Base-by-base conservation (phyloP, 1,139 yeast genomes). In the Geotrichum candidum region DNA sequence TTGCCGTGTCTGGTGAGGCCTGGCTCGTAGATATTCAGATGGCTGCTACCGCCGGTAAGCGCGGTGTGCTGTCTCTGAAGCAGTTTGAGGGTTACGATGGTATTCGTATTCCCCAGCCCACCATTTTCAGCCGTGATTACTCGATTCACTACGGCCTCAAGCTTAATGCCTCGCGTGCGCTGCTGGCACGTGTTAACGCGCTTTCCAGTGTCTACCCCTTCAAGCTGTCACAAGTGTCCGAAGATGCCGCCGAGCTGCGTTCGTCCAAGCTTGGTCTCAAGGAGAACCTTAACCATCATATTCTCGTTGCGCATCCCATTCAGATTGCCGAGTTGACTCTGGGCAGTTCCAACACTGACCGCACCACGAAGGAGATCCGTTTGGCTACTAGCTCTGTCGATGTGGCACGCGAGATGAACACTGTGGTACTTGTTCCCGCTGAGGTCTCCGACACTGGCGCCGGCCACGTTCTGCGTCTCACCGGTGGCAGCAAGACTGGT, bases 181-280 rank as follows among this genome's bases (percentile, higher is more conserved):
- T 92, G 62, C 79, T 92, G 68, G 80, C 85, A 53, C 83, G 83
- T 65, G 82, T 90, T 65, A 96, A 90, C 73, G 84, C 83, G 67
- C 75, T 79, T 54, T 83, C 86, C 70, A 89, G 97, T 27, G 98
- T 94, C 51, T 94, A 83, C 75, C 98, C 99, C 62, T 90, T 94
- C 80, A 92, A 91, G 76, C 80, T 92, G 66, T 71, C 77, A 13
- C 72, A 72, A 56, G 65, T 75, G 5, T 67, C 71, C 25, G 68
- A 65, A 51, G 63, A 63, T 50, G 63, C 65, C 18, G 61, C 66
- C 7, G 72, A 71, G 58, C 63, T 72, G 52, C 68, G 70, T 57
- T 82, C 80, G 68, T 82, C 85, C 65, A 84, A 87, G 74, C 81
- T 92, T 65, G 98, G 98, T 50, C 80, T 92, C 70, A 78, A 84